These are phyloP conservation scores for Pleurozium schreberi DNA, from an alignment of 225 moss, liverwort and hornwort genomes.

Conservation along the genomic window DNA sequence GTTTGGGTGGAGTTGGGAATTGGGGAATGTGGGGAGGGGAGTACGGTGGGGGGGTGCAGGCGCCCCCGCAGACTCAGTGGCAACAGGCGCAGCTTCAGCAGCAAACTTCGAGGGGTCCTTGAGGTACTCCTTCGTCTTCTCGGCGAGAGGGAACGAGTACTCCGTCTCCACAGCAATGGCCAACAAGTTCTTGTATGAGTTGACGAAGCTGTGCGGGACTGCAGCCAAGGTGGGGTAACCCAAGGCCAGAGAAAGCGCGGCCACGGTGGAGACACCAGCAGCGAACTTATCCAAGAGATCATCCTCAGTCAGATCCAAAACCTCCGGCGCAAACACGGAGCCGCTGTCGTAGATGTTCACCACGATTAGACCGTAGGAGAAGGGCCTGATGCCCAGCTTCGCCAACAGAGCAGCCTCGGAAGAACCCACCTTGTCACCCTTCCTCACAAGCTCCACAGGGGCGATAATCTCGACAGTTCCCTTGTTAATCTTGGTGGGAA, in stretches of 20 bases:
- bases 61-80: slow-evolving; percentile 8
- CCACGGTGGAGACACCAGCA: slow-evolving; percentile 67
- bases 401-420: slow-evolving; percentile 83
- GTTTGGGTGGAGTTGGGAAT: not conserved
- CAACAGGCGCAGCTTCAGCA: slow-evolving; percentile 33
- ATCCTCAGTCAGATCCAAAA: slow-evolving; percentile 81
- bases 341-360: slow-evolving; percentile 86
- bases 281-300: slow-evolving; percentile 63
- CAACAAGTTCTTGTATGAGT: slow-evolving; percentile 78
- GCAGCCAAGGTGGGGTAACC: slow-evolving; percentile 82
- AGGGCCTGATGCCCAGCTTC: slow-evolving; percentile 81
- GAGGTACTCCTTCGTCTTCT: slow-evolving; percentile 79
- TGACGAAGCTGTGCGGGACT: slow-evolving; percentile 77
- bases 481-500: slow-evolving; percentile 99
- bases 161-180: slow-evolving; percentile 84
- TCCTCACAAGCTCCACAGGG: slow-evolving; percentile 82
- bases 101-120: slow-evolving; percentile 86
- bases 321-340: slow-evolving; percentile 60
- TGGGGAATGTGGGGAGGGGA: not conserved
- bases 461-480: slow-evolving; percentile 95
- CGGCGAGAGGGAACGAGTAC: slow-evolving; percentile 85
- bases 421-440: slow-evolving; percentile 86
- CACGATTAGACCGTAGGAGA: slow-evolving; percentile 82
- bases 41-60: not conserved
- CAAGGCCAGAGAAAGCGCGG: slow-evolving; percentile 66